Evolutionary conservation across 2,329 filamentous ascomycete genomes (phyloP), one percentile per base, ranked within the genome.

Genomic region (Phyllosticta ampelicida): DNA sequence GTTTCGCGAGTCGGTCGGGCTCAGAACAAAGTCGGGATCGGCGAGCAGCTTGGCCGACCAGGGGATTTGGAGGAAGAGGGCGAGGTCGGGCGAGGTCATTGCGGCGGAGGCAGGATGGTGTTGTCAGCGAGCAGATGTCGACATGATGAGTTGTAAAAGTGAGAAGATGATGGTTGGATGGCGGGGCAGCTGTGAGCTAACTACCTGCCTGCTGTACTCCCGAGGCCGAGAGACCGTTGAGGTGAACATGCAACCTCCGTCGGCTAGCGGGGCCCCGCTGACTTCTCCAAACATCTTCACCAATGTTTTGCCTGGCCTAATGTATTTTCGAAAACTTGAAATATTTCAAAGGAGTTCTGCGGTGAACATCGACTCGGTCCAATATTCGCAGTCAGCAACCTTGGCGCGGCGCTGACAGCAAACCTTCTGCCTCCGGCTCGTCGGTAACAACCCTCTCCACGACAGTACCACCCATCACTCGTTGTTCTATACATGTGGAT

Each of bases 41-140:
- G 68, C 63, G 52, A 82, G 70, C 51, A 79, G 70, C 13, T 65
- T 63, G 1, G 71, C 70, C 60, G 75, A 80, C 79, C 80, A 83
- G 11, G 78, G 76, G 21, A 78, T 75, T 20, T 70, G 57, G 8
- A 61, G 61, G 30, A 74, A 60, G 36, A 61, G 65, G 10, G 21
- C 50, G 50, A 60, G 16, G 10, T 62, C 48, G 9, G 36, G n/a
- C 36, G 36, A 44, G 16, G 36, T 16, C 36, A 44, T 44, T 44
- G 36, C 36, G 36, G 36, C 3, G 36, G 36, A n/a, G 3, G 16
- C 4, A 16, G 36, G 13, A 16, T 2, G 11, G 23, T 26, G 23
- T 26, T 26, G 23, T 26, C 23, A n/a, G 13, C n/a, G 36, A 44
- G 36, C 36, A 44, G 36, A 44, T 44, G 36, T 44, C 36, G 36